Conservation (phyloP, 2,329 filamentous ascomycete species). For the Aspergillus sp. region DNA sequence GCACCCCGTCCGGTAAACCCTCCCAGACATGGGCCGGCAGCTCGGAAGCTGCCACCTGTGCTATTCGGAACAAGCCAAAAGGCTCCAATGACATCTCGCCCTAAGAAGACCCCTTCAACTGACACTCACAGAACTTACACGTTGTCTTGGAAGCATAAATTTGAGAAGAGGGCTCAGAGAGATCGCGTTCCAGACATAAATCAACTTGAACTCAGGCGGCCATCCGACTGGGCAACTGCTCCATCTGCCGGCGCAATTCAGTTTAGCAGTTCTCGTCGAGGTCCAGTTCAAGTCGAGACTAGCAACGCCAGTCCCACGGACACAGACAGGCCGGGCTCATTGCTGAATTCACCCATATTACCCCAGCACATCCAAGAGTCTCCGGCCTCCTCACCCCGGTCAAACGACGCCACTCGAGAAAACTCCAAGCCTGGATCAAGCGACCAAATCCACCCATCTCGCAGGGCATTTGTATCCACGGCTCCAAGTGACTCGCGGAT, state of each 20-base stretch:
- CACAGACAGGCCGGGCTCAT: not conserved
- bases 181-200: slow-evolving; percentile 43
- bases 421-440: not conserved
- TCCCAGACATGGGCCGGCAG: slow-evolving; percentile 2
- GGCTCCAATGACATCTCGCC: not conserved
- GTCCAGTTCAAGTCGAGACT: not conserved
- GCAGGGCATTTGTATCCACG: not conserved
- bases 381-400: not conserved
- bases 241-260: slow-evolving; percentile 4
- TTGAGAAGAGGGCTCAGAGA: slow-evolving; percentile 36
- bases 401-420: not conserved
- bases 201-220: slow-evolving; percentile 41
- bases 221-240: slow-evolving; percentile 36
- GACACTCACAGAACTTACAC: slow-evolving; percentile 21
- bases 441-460: not conserved
- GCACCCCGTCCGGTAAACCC: slow-evolving; percentile 3
- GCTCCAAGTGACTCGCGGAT: not conserved
- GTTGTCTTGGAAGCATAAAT: slow-evolving; percentile 33
- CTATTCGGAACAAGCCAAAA: slow-evolving; percentile 24
- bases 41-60: slow-evolving; percentile 15
- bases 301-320: not conserved
- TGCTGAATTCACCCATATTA: not conserved
- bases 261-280: not conserved
- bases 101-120: slow-evolving; percentile 15
- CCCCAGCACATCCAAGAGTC: not conserved